Conservation (phyloP, 371 early-diverging fungal genomes). For the Syncephalastrum monosporum region DNA sequence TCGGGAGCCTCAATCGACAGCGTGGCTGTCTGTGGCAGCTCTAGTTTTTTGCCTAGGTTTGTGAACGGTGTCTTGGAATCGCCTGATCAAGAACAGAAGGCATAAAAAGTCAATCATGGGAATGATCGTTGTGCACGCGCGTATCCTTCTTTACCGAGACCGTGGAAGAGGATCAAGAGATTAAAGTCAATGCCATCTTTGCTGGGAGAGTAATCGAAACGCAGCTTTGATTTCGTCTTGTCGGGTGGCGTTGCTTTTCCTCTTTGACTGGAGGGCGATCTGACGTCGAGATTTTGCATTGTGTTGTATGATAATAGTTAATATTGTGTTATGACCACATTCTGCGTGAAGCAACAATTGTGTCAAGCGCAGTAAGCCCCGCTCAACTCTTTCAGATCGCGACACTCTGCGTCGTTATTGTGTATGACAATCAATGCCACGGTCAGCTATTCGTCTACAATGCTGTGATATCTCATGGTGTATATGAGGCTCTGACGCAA, state of each 20-base stretch:
- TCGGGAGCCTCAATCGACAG: slow-evolving; percentile 64
- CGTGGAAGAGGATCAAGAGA: slow-evolving; percentile 74
- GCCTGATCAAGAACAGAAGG: slow-evolving; percentile 15
- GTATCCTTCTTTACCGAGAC: slow-evolving; percentile 48
- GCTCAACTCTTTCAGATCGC: too few relatives aligned
- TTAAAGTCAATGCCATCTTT: slow-evolving; percentile 64
- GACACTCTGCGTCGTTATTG: too few relatives aligned
- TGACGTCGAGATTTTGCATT: slow-evolving; percentile 34
- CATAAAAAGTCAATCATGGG: too few relatives aligned
- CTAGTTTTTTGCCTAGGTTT: slow-evolving; percentile 54
- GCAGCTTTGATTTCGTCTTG: slow-evolving; percentile 31
- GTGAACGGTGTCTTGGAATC: slow-evolving; percentile 61
- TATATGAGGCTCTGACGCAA: too few relatives aligned
- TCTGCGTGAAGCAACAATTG: too few relatives aligned
- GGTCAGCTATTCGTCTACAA: too few relatives aligned
- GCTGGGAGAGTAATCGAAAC: slow-evolving; percentile 54
- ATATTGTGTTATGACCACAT: too few relatives aligned
- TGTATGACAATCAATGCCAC: too few relatives aligned
- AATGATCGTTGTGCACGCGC: background rate
- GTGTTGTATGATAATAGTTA: background rate
- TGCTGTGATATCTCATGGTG: too few relatives aligned
- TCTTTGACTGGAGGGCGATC: slow-evolving; percentile 12
- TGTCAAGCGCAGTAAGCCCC: too few relatives aligned
- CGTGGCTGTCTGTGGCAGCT: slow-evolving; percentile 70
- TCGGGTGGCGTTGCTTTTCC: slow-evolving; percentile 31